Evolutionary conservation across 2,329 filamentous ascomycete species (phyloP).

Genomic region (Coniochaeta sp.): DNA sequence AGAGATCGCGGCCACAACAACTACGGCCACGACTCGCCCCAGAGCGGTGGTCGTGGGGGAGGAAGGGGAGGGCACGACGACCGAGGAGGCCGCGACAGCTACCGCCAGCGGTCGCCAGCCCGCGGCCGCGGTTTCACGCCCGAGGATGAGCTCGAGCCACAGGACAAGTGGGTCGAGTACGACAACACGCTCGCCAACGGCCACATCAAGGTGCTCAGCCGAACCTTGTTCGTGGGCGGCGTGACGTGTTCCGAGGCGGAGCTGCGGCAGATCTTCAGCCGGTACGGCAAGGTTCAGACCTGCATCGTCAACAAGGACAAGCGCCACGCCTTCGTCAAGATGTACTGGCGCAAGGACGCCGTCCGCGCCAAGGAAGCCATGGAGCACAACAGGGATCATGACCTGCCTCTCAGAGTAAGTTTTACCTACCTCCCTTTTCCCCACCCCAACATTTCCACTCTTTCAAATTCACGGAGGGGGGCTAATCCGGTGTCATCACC

Average conservation of each 20-base stretch:
- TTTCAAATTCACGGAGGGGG: too few relatives aligned
- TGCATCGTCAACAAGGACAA: slow-evolving; percentile 99
- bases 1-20: slow-evolving; percentile 64
- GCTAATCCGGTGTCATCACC: too few relatives aligned
- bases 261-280: slow-evolving; percentile 70
- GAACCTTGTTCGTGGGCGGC: slow-evolving; percentile 93
- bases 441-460: too few relatives aligned
- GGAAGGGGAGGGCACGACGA: slow-evolving; percentile 46
- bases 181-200: slow-evolving; percentile 68
- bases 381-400: slow-evolving; percentile 68
- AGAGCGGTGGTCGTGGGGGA: slow-evolving; percentile 43
- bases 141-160: slow-evolving; percentile 24
- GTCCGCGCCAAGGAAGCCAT: slow-evolving; percentile 79
- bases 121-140: slow-evolving; percentile 61
- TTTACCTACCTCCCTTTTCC: neutral
- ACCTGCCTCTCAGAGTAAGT: slow-evolving; percentile 66
- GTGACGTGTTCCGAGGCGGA: slow-evolving; percentile 81
- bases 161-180: slow-evolving; percentile 69
- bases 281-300: slow-evolving; percentile 84
- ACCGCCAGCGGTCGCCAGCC: slow-evolving; percentile 81
- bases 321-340: slow-evolving; percentile 97
- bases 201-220: slow-evolving; percentile 85
- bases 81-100: slow-evolving; percentile 49
- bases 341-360: slow-evolving; percentile 84
- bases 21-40: slow-evolving; percentile 61